These are phyloP conservation scores for Aureobasidium sp. DNA, from an alignment of 2,329 filamentous ascomycete genomes.

Conservation along the genomic window DNA sequence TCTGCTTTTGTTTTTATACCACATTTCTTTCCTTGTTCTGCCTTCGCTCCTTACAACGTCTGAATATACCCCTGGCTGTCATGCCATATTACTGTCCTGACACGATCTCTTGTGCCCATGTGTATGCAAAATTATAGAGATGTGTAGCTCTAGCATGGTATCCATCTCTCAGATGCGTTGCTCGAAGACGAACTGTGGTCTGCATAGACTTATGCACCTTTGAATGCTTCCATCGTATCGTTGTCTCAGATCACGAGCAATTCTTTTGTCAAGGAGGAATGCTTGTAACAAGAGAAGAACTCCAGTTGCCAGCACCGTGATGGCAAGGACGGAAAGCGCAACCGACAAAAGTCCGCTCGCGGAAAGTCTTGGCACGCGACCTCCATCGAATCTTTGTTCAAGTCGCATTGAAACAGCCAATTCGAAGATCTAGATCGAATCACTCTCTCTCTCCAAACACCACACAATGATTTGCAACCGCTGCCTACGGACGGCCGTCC, in stretches of 20 bases:
- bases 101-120: not conserved
- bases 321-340: slow-evolving; percentile 13
- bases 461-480: slow-evolving; percentile 34
- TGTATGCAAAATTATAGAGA: not conserved
- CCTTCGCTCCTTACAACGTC: slow-evolving; percentile 17
- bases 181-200: not conserved
- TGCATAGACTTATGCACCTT: not conserved
- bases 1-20: not conserved
- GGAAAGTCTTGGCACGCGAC: slow-evolving; percentile 3
- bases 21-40: not conserved
- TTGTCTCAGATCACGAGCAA: not conserved
- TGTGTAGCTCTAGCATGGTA: not conserved
- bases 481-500: slow-evolving; percentile 30
- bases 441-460: not conserved
- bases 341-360: slow-evolving; percentile 12
- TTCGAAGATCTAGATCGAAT: not conserved
- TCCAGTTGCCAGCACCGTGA: not conserved
- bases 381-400: slow-evolving; percentile 10
- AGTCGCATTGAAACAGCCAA: not conserved
- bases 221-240: not conserved
- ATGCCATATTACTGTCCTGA: not conserved
- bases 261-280: not conserved
- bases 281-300: not conserved
- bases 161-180: not conserved
- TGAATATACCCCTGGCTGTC: slow-evolving; percentile 20